Percentiles rank a stretch among this genome's conserved stretches.
Conservation (phyloP, 1,139 yeast species). For the Magnusiomyces suaveolens region DNA sequence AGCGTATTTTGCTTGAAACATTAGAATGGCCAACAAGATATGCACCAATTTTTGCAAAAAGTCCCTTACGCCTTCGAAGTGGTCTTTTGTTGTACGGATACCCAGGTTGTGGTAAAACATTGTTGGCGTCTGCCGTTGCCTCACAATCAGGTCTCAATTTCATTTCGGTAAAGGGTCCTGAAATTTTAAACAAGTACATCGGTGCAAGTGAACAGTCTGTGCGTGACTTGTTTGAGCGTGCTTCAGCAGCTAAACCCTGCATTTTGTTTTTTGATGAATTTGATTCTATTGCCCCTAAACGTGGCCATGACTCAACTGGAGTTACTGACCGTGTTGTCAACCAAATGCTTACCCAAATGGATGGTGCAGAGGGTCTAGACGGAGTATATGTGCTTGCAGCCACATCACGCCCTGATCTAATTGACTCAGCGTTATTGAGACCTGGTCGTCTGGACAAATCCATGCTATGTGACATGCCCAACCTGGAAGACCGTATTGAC, state of each 20-base stretch:
- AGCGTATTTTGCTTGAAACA: slow-evolving; percentile 68
- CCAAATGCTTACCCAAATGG: slow-evolving; percentile 96
- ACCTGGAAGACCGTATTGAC: slow-evolving; percentile 57
- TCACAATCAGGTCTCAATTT: slow-evolving; percentile 91
- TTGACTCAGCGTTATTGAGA: slow-evolving; percentile 86
- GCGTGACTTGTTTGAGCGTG: slow-evolving; percentile 85
- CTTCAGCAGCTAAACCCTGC: slow-evolving; percentile 91
- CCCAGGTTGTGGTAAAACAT: slow-evolving; percentile 96
- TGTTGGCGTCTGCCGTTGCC: slow-evolving; percentile 88
- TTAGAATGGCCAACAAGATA: slow-evolving; percentile 96
- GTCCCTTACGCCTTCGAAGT: slow-evolving; percentile 79
- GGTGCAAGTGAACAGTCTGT: slow-evolving; percentile 97
- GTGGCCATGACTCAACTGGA: slow-evolving; percentile 97
- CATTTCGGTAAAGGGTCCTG: slow-evolving; percentile 93
- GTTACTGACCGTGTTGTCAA: slow-evolving; percentile 96
- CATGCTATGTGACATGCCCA: slow-evolving; percentile 82
- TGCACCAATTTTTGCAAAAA: slow-evolving; percentile 83
- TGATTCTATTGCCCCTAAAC: slow-evolving; percentile 93
- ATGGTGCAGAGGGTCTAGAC: slow-evolving; percentile 96
- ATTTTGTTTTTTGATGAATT: slow-evolving; percentile 91
- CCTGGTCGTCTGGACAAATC: slow-evolving; percentile 95
- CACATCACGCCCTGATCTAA: slow-evolving; percentile 87
- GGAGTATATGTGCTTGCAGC: slow-evolving; percentile 97
- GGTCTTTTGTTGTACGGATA: slow-evolving; percentile 88
- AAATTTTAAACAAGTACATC: slow-evolving; percentile 85